Percentiles rank a stretch among this genome's conserved stretches.
Conservation (phyloP, 306 rosid species). For the Delonix regia region DNA sequence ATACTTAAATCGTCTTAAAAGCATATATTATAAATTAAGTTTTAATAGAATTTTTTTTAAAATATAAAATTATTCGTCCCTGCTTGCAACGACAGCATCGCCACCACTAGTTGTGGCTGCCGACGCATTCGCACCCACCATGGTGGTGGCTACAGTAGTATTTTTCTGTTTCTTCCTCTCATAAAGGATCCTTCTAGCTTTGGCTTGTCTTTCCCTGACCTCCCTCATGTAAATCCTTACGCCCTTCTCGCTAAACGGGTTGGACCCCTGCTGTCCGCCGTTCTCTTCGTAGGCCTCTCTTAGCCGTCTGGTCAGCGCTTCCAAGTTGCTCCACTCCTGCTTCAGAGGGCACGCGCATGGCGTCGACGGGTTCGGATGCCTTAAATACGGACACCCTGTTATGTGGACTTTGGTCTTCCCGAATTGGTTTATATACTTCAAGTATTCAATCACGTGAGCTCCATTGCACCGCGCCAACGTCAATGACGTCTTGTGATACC, state of each 20-base stretch:
- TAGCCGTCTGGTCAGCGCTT: constrained; percentile 95
- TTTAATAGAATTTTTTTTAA: no score
- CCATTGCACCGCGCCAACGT: constrained; percentile 90
- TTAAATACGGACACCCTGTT: constrained; percentile 68
- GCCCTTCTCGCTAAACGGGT: constrained; percentile 84
- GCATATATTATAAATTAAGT: no score
- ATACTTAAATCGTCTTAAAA: no score
- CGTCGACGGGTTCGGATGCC: constrained; percentile 82
- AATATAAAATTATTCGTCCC: no score
- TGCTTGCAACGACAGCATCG: background rate
- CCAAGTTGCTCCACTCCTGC: constrained; percentile 96
- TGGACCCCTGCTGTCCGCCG: constrained; percentile 82
- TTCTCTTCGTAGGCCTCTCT: constrained; percentile 91
- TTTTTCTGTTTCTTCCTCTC: constrained; percentile 93
- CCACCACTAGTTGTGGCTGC: background rate
- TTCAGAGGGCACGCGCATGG: constrained; percentile 87
- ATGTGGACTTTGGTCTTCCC: constrained; percentile 92
- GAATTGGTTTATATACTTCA: constrained; percentile 91
- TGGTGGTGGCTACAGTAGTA: constrained; percentile 6
- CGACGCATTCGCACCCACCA: no score
- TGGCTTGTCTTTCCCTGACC: constrained; percentile 83
- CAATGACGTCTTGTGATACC: constrained; percentile 91
- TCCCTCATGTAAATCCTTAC: constrained; percentile 88
- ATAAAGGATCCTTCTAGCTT: constrained; percentile 89
- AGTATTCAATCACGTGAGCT: constrained; percentile 92